These are phyloP conservation scores for Breviolum minutum DNA, from an alignment of 73 alveolate species.

Conservation along the genomic window DNA sequence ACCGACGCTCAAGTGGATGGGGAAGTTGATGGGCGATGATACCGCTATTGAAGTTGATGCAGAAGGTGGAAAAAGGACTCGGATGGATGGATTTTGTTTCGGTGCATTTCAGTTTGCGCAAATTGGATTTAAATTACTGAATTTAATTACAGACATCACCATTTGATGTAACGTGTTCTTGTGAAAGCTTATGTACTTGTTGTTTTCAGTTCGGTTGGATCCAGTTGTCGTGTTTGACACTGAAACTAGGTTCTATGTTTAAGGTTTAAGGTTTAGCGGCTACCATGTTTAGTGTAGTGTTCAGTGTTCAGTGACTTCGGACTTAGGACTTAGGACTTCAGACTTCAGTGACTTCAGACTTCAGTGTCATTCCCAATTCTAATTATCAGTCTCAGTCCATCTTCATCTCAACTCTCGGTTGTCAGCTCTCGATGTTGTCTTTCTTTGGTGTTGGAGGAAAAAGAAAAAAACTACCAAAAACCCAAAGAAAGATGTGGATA, in stretches of 20 bases:
- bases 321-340: too few relatives aligned
- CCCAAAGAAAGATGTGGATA: background rate
- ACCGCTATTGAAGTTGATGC: background rate
- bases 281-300: too few relatives aligned
- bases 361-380: background rate
- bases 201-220: too few relatives aligned
- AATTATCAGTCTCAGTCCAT: background rate
- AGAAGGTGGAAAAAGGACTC: background rate
- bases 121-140: background rate
- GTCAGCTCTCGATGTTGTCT: too few relatives aligned
- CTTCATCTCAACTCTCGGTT: background rate
- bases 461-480: background rate
- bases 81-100: background rate
- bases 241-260: too few relatives aligned
- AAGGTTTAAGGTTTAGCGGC: too few relatives aligned
- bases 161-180: background rate
- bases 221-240: too few relatives aligned
- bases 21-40: background rate
- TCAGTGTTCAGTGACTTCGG: too few relatives aligned
- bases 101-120: background rate
- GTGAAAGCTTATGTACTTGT: background rate
- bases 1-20: constrained; percentile 17
- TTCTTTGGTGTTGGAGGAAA: background rate
- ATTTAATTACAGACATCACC: background rate
- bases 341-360: background rate